These are phyloP conservation scores for Trypanosoma mega DNA, from an alignment of 208 protist genomes.

Conservation along the genomic window DNA sequence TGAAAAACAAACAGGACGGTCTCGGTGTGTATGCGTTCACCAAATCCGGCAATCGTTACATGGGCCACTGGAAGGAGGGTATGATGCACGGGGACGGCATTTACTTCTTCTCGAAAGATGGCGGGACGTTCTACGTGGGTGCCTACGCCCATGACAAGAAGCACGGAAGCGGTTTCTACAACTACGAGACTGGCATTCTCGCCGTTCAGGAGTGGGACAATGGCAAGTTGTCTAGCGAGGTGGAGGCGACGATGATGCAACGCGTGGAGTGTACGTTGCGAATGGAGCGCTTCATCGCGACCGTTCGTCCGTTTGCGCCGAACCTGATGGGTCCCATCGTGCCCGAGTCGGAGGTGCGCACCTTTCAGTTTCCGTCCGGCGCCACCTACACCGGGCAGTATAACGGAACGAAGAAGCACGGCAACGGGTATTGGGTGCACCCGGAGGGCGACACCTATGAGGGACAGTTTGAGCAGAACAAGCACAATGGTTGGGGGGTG, in stretches of 20 bases:
- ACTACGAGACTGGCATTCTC: slow-evolving; percentile 82
- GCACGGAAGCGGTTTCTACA: slow-evolving; percentile 75
- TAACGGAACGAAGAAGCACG: slow-evolving; percentile 87
- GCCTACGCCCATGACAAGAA: slow-evolving; percentile 83
- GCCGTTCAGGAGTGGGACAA: slow-evolving; percentile 77
- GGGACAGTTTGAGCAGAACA: slow-evolving; percentile 85
- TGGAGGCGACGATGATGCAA: slow-evolving; percentile 63
- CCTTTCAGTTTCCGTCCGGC: slow-evolving; percentile 88
- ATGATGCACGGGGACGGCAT: slow-evolving; percentile 86
- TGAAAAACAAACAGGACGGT: slow-evolving; percentile 81
- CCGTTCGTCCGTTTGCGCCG: slow-evolving; percentile 61
- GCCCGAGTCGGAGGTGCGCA: slow-evolving; percentile 61
- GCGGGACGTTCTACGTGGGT: slow-evolving; percentile 67
- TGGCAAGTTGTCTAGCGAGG: slow-evolving; percentile 57
- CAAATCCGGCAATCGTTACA: slow-evolving; percentile 70
- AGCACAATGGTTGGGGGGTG: slow-evolving; percentile 89
- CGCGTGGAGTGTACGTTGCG: slow-evolving; percentile 47
- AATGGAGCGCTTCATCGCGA: slow-evolving; percentile 40
- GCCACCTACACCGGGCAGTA: slow-evolving; percentile 89
- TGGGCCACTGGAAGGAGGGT: slow-evolving; percentile 76
- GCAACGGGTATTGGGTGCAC: slow-evolving; percentile 83
- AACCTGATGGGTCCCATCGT: slow-evolving; percentile 56
- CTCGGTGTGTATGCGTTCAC: slow-evolving; percentile 79
- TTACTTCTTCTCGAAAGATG: slow-evolving; percentile 77
- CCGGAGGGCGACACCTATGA: slow-evolving; percentile 89